Evolutionary conservation across 2,329 filamentous ascomycete genomes (phyloP), one percentile per base, ranked within the genome.

Genomic region (Tolypocladium tropicale): DNA sequence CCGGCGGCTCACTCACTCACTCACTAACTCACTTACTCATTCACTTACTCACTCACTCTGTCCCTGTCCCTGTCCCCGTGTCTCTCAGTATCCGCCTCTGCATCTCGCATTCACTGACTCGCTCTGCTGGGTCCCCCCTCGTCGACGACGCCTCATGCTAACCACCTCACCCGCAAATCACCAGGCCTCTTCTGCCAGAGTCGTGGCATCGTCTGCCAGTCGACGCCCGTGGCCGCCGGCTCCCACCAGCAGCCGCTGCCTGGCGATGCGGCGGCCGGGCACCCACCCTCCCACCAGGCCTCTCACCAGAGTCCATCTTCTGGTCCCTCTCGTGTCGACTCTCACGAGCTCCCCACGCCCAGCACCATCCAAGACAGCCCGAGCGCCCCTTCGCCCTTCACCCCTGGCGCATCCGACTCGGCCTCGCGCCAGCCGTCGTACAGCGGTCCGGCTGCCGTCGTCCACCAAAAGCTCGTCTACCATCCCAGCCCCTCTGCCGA

Each of bases 111-210:
- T 39, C 21, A 16, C 14, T 6, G 6, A 25, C 21, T 23, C 10
- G n/a, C 37, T 23, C 37, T 41, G 18, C 36, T 4, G 18, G n/a
- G n/a, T n/a, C n/a, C n/a, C n/a, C n/a, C n/a, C n/a, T n/a, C n/a
- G n/a, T n/a, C n/a, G n/a, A n/a, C n/a, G n/a, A n/a, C n/a, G n/a
- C n/a, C n/a, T n/a, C n/a, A 41, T 36, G 32, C 25, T 34, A 16
- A 33, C 33, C 56, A 37, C 39, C 25, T 7, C n/a, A 33, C 33
- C n/a, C 25, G 41, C 43, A 25, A 7, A 28, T 49, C 54, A 72
- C 52, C 54, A 72, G 69, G 70, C 54, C 60, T 68, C 5, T 71
- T 71, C 55, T 72, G 69, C 58, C 68, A 68, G 56, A 66, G 61
- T 37, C 64, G 70, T 48, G 68, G 68, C 16, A 60, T 72, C 16